Evolutionary conservation across 345 rosid genomes (phyloP), one percentile per base, ranked within the genome.

Genomic region (Citrus hindsii): DNA sequence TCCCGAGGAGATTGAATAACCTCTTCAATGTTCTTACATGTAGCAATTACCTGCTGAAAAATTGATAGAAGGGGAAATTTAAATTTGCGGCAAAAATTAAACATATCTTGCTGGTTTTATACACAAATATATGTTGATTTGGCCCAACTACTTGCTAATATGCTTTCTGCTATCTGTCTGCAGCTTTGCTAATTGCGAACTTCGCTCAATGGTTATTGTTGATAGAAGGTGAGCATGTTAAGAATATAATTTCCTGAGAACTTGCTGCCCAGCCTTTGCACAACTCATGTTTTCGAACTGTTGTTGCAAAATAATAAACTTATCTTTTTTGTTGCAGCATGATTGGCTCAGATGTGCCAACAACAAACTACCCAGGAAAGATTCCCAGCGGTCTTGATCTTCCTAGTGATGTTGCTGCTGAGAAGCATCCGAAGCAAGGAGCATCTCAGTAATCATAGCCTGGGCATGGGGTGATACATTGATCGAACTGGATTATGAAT

Each of bases 151-250:
- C 46, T 28, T 18, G n/a, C 72, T 28, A 27, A 53, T 8, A 76
- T 51, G 65, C 48, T 53, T 53, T 59, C 22, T 80, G 37, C 37
- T 22, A 33, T 48, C 22, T 76, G 53, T 81, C 6, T 86, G 87
- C 91, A 94, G 98, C 69, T 92, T 94, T 69, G 81, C 86, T 1
- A 94, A 94, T 46, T 90, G 98, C 76, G 95, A 92, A 88, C 94
- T 91, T 32, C 94, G 95, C 2, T 94, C 98, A 0, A 27, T 91
- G 83, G 87, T 86, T 76, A 40, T 89, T 21, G 86, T 89, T 16
- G 90, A 94, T 71, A 87, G 83, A 85, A 76, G 93, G 95, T 92
- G 69, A 84, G 89, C 67, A 16, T 67, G 32, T 25, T 9, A 24
- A 79, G 35, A 67, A 14, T 8, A 38, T 27, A 9, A 10, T 30